Evolutionary conservation across 2,329 filamentous ascomycete genomes (phyloP), one percentile per base, ranked within the genome.

Genomic region (Arthroderma uncinatum): DNA sequence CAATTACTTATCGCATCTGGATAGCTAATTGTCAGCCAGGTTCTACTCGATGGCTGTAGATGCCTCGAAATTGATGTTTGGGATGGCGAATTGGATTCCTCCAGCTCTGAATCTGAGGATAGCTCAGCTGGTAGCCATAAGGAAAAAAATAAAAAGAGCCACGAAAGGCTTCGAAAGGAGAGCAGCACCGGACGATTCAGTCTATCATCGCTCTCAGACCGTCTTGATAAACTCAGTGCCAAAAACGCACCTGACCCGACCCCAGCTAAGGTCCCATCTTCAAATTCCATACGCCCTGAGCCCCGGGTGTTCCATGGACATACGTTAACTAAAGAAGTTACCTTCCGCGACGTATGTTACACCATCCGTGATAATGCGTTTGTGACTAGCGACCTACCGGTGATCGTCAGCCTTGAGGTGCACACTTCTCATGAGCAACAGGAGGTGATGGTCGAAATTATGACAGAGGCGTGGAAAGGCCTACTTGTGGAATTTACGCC

Each of bases 21-120:
- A 23, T n/a, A 9, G 21, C 50, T 53, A 19, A 55, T 19, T 21
- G 14, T n/a, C 9, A 8, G 54, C 37, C 64, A 88, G 80, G 85
- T 87, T 10, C 81, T 96, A 10, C 76, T 81, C 36, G 80, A 83
- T 54, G 87, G 88, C 52, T 95, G 91, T 66, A 83, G 91, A 60
- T 96, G 90, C 66, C 89, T 96, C 50, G 91, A 96, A 70, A 93
- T 96, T 57, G 92, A 96, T 67, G 89, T 96, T 2, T 95, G 91
- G 87, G 88, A 96, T 70, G 88, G 89, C 10, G 77, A 80, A 44
- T 72, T 73, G 7, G 74, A 70, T 60, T 69, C 75, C 16, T 70
- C 66, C 58, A 71, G 67, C 55, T 65, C 68, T 14, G 69, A 65
- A 40, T 58, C 57, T 16, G 53, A 53, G 6, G 36, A 34, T 8